Evolutionary conservation across 2,329 filamentous ascomycete species (phyloP).

Genomic region (Arthrobotrys musiformis): DNA sequence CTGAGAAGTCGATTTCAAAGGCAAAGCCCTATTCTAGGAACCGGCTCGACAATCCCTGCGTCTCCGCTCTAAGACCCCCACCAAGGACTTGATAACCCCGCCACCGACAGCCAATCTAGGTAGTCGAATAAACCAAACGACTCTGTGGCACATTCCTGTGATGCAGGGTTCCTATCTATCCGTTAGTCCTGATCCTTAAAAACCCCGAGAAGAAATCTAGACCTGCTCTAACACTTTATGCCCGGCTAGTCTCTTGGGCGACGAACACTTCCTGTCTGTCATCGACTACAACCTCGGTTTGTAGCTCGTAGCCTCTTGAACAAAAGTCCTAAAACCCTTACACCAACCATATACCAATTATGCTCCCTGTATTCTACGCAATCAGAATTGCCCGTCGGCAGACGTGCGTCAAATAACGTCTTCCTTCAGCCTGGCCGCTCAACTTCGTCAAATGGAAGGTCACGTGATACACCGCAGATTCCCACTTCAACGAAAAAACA

Average conservation of each 20-base stretch:
- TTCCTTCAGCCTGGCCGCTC: too few species aligned
- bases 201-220: neutral
- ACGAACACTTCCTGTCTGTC: conserved; percentile 9
- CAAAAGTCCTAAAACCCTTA: neutral
- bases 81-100: neutral
- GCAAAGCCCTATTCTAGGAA: neutral
- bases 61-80: neutral
- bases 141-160: neutral
- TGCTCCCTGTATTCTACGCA: conserved; percentile 32
- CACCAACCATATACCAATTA: neutral
- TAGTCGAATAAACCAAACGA: neutral
- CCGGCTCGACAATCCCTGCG: neutral
- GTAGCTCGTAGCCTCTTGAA: neutral
- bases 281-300: conserved; percentile 6
- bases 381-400: conserved; percentile 9
- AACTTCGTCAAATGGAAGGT: neutral
- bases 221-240: neutral
- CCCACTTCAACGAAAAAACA: neutral
- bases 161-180: conserved; percentile 49
- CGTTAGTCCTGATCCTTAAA: conserved; percentile 1
- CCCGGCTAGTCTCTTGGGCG: conserved; percentile 19
- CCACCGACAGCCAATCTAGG: neutral
- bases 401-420: conserved; percentile 10
- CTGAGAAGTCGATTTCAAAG: neutral
- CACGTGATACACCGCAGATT: neutral